Evolutionary conservation across 805 yeast species (phyloP).

Genomic region (Metschnikowia cerradonensis): DNA sequence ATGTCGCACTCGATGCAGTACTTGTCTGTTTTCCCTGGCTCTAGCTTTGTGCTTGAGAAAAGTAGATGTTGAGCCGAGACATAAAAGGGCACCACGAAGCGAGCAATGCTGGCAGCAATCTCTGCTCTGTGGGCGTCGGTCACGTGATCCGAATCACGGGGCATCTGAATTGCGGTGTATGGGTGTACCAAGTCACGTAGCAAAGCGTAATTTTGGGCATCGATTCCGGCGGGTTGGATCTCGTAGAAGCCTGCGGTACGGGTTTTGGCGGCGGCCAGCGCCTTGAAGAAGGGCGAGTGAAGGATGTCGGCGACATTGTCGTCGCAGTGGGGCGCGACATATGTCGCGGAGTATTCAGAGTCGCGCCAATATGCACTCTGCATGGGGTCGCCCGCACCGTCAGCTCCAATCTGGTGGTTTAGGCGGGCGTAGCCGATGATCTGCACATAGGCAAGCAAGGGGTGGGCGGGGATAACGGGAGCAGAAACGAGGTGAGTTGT

Average conservation of each 20-base stretch:
- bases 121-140: conserved; percentile 9
- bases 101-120: conserved; percentile 23
- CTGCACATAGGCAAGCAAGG: conserved; percentile 37
- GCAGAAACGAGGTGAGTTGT: not conserved
- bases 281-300: conserved; percentile 23
- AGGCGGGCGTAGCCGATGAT: conserved; percentile 37
- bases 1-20: conserved; percentile 25
- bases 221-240: conserved; percentile 20
- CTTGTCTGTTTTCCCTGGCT: conserved; percentile 15
- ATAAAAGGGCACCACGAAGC: conserved; percentile 36
- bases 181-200: conserved; percentile 34
- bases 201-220: conserved; percentile 20
- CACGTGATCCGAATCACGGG: conserved; percentile 1
- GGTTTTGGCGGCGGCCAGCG: conserved; percentile 13
- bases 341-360: conserved; percentile 28
- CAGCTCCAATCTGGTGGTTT: conserved; percentile 31
- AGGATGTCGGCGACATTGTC: conserved; percentile 20
- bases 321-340: conserved; percentile 23
- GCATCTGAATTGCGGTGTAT: conserved; percentile 22
- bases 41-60: conserved; percentile 29
- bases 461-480: conserved; percentile 9
- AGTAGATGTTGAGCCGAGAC: conserved; percentile 37
- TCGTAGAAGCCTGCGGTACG: conserved; percentile 36
- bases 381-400: conserved; percentile 12
- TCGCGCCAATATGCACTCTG: conserved; percentile 34